Base-by-base conservation (phyloP, 306 rosid species). In the Echinosophora koreensis region DNA sequence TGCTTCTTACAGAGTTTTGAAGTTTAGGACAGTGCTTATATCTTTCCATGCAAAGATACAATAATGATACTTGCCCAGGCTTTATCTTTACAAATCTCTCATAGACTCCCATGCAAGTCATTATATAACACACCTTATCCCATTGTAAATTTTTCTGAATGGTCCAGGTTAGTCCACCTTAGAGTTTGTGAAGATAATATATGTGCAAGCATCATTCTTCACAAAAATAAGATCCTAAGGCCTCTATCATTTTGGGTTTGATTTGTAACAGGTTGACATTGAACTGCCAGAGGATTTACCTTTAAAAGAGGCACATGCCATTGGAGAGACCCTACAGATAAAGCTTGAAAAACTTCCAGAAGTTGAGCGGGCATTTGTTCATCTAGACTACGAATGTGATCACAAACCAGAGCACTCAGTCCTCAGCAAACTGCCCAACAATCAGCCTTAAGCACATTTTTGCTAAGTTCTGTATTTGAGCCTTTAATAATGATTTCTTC, bases 351-450 rank as follows among this genome's bases (percentile, higher is more conserved):
- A 88, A 66, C 93, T 94, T 59, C 85, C 92, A 8, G 98, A 92
- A 67, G 97, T 92, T 6, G 97, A 94, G 81, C 86, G 89, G 5
- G 89, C 89, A 76, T 94, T 92, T 73, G 98, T 94, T 84, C 98
- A 94, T 84, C 86, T 94, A 14, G 98, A 94, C 88, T 94, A 85
- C n/a, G 98, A 94, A 78, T 94, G 98, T 22, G 93, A 90, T 5
- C 98, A 94, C 83, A 94, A 94, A 69, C 98, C 98, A 39, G 98
- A 94, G 74, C 98, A 94, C 77, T 83, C 84, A n/a, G 86, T 94
- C 67, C 93, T 87, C 37, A n/a, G 47, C 85, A 86, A 83, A 73
- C 82, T 94, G 72, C 98, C 98, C 52, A 88, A 76, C 85, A 86
- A 57, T 69, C 63, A 84, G 73, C 73, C 91, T 51, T 70, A 5